phyloP scores from a whole-genome alignment of 2,329 filamentous ascomycete species.

The Huntiella omanensis region DNA sequence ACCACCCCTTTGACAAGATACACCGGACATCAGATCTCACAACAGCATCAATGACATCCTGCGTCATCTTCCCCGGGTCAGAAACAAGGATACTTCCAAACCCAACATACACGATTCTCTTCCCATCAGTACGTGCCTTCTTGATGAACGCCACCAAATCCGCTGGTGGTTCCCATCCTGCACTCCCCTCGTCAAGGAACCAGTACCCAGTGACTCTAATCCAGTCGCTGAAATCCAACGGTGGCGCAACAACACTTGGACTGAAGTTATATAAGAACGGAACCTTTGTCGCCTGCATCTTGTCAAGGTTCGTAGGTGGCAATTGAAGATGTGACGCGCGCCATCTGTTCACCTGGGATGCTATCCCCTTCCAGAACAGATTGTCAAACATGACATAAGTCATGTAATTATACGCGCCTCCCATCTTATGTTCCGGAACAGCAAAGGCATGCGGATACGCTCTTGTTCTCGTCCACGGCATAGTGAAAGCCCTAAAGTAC shows the following conservation, averaged over 20 bases:
- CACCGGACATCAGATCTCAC: constrained; percentile 82
- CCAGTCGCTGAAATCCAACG: constrained; percentile 93
- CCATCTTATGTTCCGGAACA: constrained; percentile 82
- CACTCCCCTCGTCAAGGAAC: constrained; percentile 66
- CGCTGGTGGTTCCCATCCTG: constrained; percentile 49
- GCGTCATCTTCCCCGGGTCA: constrained; percentile 72
- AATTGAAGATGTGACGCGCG: constrained; percentile 62
- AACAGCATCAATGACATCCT: constrained; percentile 84
- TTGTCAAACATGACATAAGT: constrained; percentile 95
- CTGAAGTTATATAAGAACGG: constrained; percentile 97
- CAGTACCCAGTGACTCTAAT: constrained; percentile 94
- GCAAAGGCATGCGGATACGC: constrained; percentile 95
- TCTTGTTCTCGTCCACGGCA: constrained; percentile 94
- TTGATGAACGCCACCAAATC: constrained; percentile 67
- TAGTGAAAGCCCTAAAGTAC: constrained; percentile 93
- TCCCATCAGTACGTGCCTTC: constrained; percentile 60
- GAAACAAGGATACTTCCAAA: constrained; percentile 93
- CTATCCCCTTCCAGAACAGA: constrained; percentile 88
- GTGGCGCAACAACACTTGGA: constrained; percentile 79
- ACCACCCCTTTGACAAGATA: constrained; percentile 94
- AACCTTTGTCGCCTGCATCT: constrained; percentile 92
- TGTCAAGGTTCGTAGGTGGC: constrained; percentile 65
- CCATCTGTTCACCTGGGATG: constrained; percentile 84
- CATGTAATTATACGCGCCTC: constrained; percentile 84
- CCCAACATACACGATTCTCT: constrained; percentile 91